phyloP scores from a whole-genome alignment of 192 early-diverging fungal genomes.

The Allomyces javanicus region DNA sequence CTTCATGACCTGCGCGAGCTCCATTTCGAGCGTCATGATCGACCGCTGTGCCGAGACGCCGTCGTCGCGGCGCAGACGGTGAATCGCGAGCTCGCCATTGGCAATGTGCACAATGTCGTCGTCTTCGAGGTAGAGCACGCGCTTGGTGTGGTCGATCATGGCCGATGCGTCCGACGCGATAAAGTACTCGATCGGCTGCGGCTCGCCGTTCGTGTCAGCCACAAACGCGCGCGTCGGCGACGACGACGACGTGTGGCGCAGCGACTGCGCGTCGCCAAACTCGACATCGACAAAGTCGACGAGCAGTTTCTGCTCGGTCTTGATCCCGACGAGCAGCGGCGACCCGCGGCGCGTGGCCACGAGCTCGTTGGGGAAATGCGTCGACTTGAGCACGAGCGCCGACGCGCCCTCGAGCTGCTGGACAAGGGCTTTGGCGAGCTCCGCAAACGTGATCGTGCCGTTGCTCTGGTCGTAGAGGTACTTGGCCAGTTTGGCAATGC shows the following conservation, averaged over 20 bases:
- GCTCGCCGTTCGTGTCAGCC: constrained; percentile 69
- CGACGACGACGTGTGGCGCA: constrained; percentile 41
- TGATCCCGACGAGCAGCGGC: constrained; percentile 92
- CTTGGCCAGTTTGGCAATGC: constrained; percentile 91
- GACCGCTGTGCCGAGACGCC: constrained; percentile 75
- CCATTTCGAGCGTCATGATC: constrained; percentile 97
- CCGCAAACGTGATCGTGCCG: constrained; percentile 60
- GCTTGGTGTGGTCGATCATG: constrained; percentile 97
- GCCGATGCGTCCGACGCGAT: constrained; percentile 95
- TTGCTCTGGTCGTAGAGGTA: constrained; percentile 68
- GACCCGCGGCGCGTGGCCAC: constrained; percentile 93
- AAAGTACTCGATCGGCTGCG: constrained; percentile 96
- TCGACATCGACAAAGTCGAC: constrained; percentile 99
- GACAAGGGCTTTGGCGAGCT: constrained; percentile 81
- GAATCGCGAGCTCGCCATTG: constrained; percentile 87
- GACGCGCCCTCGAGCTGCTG: constrained; percentile 98
- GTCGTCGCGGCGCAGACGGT: constrained; percentile 91
- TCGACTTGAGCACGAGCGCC: constrained; percentile 87
- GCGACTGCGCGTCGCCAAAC: constrained; percentile 19
- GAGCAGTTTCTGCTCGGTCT: constrained; percentile 87
- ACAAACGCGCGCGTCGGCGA: constrained; percentile 87
- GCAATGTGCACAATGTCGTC: constrained; percentile 94
- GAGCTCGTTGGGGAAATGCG: constrained; percentile 84
- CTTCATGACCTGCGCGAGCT: constrained; percentile 96
- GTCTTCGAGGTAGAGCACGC: constrained; percentile 92